Conservation (phyloP, 352 stramenopile species). For the Blastocystis sp. region DNA sequence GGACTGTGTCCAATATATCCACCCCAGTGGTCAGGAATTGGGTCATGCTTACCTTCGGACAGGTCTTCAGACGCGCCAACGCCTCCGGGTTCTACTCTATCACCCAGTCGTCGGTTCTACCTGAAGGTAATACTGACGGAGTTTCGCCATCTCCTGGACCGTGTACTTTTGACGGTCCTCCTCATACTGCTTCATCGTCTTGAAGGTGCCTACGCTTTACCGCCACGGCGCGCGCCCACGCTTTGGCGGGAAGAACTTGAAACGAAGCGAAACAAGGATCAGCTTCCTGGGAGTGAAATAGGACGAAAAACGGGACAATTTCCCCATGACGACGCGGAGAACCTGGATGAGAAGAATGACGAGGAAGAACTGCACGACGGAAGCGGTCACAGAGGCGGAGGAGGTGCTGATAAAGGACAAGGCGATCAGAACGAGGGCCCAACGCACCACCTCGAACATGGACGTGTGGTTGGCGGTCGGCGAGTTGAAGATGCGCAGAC, state of each 20-base stretch:
- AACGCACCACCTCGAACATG: slow-evolving; percentile 53
- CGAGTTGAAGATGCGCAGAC: slow-evolving; percentile 37
- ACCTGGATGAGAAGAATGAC: not conserved
- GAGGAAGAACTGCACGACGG: slow-evolving; percentile 11
- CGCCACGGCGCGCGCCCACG: not conserved
- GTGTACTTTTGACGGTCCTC: slow-evolving; percentile 30
- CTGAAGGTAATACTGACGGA: slow-evolving; percentile 18
- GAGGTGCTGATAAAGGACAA: slow-evolving; percentile 40
- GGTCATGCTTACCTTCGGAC: slow-evolving; percentile 16
- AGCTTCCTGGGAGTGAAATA: not conserved
- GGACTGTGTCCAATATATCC: slow-evolving; percentile 56
- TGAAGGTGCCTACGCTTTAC: slow-evolving; percentile 14
- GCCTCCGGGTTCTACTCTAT: slow-evolving; percentile 28
- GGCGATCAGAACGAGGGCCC: not conserved
- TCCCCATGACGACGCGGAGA: not conserved
- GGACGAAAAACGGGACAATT: not conserved
- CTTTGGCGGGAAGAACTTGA: slow-evolving; percentile 30
- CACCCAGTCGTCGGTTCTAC: not conserved
- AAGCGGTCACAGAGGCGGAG: slow-evolving; percentile 3
- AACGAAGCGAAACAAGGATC: not conserved
- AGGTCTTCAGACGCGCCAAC: slow-evolving; percentile 13
- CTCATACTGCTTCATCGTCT: slow-evolving; percentile 36
- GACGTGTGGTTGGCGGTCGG: slow-evolving; percentile 12
- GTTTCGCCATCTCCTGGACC: not conserved
- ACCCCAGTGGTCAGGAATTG: slow-evolving; percentile 41